A percentile compares a stretch with the other conserved stretches of the same genome.
Conservation (phyloP, 2,329 filamentous ascomycete genomes). For the Diplodia intermedia region DNA sequence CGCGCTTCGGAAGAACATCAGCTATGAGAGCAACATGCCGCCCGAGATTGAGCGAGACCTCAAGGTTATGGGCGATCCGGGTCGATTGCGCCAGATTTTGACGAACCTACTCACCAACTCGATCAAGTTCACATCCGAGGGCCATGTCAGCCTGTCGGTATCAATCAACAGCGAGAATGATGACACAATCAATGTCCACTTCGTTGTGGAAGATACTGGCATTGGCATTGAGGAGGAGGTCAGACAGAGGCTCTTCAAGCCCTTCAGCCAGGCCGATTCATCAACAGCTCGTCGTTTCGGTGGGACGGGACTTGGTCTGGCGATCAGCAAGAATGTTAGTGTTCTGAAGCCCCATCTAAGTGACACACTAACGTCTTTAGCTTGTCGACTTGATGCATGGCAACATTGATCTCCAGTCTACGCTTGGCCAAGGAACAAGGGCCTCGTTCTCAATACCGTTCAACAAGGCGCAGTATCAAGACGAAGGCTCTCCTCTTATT, state of each 20-base stretch:
- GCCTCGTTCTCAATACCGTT: slow-evolving; percentile 80
- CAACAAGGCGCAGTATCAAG: slow-evolving; percentile 68
- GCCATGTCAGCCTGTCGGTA: slow-evolving; percentile 64
- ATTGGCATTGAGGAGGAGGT: slow-evolving; percentile 84
- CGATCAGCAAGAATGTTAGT: slow-evolving; percentile 75
- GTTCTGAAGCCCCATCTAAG: neutral
- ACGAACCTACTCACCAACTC: slow-evolving; percentile 73
- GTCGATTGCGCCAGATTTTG: slow-evolving; percentile 81
- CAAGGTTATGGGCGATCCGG: slow-evolving; percentile 85
- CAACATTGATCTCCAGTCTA: slow-evolving; percentile 73
- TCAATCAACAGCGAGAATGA: slow-evolving; percentile 67
- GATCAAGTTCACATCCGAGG: slow-evolving; percentile 51
- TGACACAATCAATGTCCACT: slow-evolving; percentile 71
- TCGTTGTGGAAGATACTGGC: slow-evolving; percentile 77
- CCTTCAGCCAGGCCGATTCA: slow-evolving; percentile 82
- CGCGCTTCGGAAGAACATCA: slow-evolving; percentile 78
- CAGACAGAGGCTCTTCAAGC: slow-evolving; percentile 74
- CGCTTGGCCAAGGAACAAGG: slow-evolving; percentile 71
- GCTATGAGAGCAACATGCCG: slow-evolving; percentile 71
- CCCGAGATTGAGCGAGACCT: slow-evolving; percentile 69
- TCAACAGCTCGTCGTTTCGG: slow-evolving; percentile 81
- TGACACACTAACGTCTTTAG: slow-evolving; percentile 35
- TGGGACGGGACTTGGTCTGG: slow-evolving; percentile 77
- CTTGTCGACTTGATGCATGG: slow-evolving; percentile 81
- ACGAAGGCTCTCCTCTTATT: slow-evolving; percentile 60